phyloP scores from a whole-genome alignment of 352 stramenopile genomes.

The Phytophthora lateralis region DNA sequence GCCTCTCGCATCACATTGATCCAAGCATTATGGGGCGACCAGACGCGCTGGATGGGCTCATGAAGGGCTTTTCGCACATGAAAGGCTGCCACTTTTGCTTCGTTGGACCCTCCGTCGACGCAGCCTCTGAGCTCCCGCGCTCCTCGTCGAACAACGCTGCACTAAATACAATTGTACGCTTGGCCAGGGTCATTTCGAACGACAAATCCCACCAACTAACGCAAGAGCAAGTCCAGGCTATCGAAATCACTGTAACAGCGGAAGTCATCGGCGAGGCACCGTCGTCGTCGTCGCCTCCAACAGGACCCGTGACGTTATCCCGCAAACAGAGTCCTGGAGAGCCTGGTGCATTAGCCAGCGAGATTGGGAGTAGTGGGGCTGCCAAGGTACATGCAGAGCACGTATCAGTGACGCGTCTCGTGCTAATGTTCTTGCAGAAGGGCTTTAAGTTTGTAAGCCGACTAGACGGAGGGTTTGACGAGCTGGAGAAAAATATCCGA shows the following conservation, averaged over 20 bases:
- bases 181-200: conserved; percentile 63
- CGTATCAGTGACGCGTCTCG: conserved; percentile 75
- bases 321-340: conserved; percentile 32
- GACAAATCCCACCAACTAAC: conserved; percentile 41
- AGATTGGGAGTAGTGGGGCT: conserved; percentile 42
- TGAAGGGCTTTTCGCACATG: conserved; percentile 85
- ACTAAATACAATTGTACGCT: conserved; percentile 59
- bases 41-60: conserved; percentile 71
- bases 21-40: conserved; percentile 74
- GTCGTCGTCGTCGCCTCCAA: conserved; percentile 9
- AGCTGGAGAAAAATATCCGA: conserved; percentile 72
- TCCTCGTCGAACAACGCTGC: conserved; percentile 41
- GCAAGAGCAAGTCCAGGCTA: conserved; percentile 17
- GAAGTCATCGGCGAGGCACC: conserved; percentile 12
- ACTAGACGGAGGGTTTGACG: conserved; percentile 81
- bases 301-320: conserved; percentile 14
- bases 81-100: conserved; percentile 92
- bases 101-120: conserved; percentile 64
- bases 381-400: conserved; percentile 52
- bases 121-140: conserved; percentile 22
- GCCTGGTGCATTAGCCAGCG: conserved; percentile 36
- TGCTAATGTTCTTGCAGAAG: conserved; percentile 88
- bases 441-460: conserved; percentile 88
- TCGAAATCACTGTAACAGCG: conserved; percentile 13
- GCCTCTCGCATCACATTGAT: conserved; percentile 88